Evolutionary conservation across 768 basidiomycete species (phyloP).

Genomic region (Clathrus columnatus): DNA sequence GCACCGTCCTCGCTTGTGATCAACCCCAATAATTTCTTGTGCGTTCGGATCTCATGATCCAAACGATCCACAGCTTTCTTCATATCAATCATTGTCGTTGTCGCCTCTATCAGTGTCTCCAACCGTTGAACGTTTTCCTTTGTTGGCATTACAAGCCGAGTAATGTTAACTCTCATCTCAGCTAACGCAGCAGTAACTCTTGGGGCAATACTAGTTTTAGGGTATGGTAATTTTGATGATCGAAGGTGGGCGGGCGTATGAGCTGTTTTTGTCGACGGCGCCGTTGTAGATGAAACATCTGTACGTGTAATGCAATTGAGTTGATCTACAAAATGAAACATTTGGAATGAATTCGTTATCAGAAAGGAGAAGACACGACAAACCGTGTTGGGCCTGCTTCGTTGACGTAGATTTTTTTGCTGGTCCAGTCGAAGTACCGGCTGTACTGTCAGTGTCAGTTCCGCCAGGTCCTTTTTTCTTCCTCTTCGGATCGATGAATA

Average conservation of each 20-base stretch:
- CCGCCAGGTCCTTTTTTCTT: slow-evolving; percentile 41
- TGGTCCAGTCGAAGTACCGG: slow-evolving; percentile 17
- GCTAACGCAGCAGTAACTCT: slow-evolving; percentile 69
- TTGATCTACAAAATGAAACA: slow-evolving; percentile 36
- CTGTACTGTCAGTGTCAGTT: slow-evolving; percentile 3
- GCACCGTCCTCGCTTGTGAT: slow-evolving; percentile 35
- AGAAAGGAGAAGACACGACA: slow-evolving; percentile 4
- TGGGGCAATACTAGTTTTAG: slow-evolving; percentile 63
- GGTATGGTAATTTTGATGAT: slow-evolving; percentile 73
- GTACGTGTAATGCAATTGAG: slow-evolving; percentile 66
- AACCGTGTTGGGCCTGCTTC: slow-evolving; percentile 56
- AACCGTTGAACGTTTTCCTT: slow-evolving; percentile 66
- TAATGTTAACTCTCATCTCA: slow-evolving; percentile 66
- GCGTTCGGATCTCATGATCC: slow-evolving; percentile 65
- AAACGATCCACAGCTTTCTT: slow-evolving; percentile 82
- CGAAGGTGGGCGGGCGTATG: slow-evolving; percentile 79
- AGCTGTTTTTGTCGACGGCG: slow-evolving; percentile 61
- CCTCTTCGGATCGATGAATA: slow-evolving; percentile 47
- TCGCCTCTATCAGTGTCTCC: slow-evolving; percentile 65
- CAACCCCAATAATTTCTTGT: slow-evolving; percentile 25
- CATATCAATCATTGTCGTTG: slow-evolving; percentile 70
- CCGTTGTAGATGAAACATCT: slow-evolving; percentile 40
- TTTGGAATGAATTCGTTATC: slow-evolving; percentile 13
- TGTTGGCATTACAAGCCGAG: slow-evolving; percentile 91
- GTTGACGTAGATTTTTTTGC: slow-evolving; percentile 35